Percentiles rank a stretch among this genome's conserved stretches.
Conservation (phyloP, 495 filamentous ascomycete species). For the Aspergillus taichungensis region DNA sequence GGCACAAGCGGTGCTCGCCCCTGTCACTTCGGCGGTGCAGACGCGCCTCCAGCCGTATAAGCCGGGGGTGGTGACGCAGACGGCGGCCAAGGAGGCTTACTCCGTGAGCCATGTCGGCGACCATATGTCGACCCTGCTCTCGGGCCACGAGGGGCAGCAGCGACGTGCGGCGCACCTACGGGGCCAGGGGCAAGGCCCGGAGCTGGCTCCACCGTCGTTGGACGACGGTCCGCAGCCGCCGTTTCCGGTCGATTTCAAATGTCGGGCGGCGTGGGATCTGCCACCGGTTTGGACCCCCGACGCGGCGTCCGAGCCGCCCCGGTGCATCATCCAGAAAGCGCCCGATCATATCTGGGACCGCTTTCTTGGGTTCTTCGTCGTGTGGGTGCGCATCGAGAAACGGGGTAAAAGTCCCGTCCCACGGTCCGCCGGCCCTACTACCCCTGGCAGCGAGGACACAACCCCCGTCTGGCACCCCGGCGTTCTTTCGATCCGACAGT, state of each 20-base stretch:
- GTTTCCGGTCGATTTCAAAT: conserved; percentile 48
- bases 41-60: conserved; percentile 23
- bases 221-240: conserved; percentile 47
- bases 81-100: conserved; percentile 34
- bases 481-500: conserved; percentile 36
- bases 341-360: conserved; percentile 38
- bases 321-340: conserved; percentile 26
- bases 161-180: conserved; percentile 8
- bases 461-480: conserved; percentile 40
- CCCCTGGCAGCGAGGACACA: conserved; percentile 11
- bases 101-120: conserved; percentile 27
- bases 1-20: conserved; percentile 38
- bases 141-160: conserved; percentile 3
- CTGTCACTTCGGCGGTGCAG: conserved; percentile 34
- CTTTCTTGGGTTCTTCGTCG: conserved; percentile 53
- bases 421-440: not conserved
- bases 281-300: conserved; percentile 21
- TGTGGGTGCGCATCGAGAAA: conserved; percentile 42
- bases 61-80: conserved; percentile 33
- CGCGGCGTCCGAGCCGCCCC: conserved; percentile 11
- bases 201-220: conserved; percentile 2
- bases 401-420: not conserved
- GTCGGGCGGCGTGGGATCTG: conserved; percentile 9
- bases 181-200: conserved; percentile 8
- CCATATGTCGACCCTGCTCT: conserved; percentile 11